These are phyloP conservation scores for Warburgia ugandensis DNA, from an alignment of 164 flowering plant genomes.

Conservation along the genomic window DNA sequence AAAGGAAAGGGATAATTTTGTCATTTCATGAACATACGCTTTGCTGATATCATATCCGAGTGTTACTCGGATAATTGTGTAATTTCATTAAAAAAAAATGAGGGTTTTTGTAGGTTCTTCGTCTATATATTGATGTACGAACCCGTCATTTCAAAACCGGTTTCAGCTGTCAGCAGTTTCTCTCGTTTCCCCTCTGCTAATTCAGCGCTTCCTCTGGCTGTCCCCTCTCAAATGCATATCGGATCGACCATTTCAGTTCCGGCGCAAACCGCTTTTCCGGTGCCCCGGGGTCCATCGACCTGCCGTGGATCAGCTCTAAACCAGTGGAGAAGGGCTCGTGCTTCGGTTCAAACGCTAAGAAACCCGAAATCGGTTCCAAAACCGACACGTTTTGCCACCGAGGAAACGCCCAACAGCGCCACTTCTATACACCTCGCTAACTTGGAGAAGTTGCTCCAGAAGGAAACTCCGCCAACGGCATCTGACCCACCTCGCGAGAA, in stretches of 20 bases:
- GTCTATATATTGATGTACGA: no score
- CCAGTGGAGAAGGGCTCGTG: slow-evolving; percentile 4
- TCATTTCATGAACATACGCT: no score
- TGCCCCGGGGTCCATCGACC: neutral
- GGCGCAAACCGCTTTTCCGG: neutral
- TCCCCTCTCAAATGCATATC: slow-evolving; percentile 5
- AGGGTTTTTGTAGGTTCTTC: no score
- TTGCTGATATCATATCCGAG: no score
- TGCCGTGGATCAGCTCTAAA: slow-evolving; percentile 9
- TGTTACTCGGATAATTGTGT: no score
- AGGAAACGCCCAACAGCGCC: neutral
- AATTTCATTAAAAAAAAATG: no score
- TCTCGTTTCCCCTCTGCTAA: slow-evolving; percentile 3
- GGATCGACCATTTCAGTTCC: slow-evolving; percentile 5
- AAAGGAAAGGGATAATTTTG: no score
- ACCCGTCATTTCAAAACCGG: no score
- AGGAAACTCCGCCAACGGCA: slow-evolving; percentile 6
- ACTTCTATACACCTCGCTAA: slow-evolving; percentile 42
- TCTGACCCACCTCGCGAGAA: slow-evolving; percentile 3
- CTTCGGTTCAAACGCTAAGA: slow-evolving; percentile 5
- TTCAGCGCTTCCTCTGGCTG: neutral
- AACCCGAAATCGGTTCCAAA: neutral
- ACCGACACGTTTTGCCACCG: neutral
- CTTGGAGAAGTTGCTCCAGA: slow-evolving; percentile 54
- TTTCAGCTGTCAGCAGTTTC: neutral